Conservation (phyloP, 805 yeast species). For the Candida insectalens region DNA sequence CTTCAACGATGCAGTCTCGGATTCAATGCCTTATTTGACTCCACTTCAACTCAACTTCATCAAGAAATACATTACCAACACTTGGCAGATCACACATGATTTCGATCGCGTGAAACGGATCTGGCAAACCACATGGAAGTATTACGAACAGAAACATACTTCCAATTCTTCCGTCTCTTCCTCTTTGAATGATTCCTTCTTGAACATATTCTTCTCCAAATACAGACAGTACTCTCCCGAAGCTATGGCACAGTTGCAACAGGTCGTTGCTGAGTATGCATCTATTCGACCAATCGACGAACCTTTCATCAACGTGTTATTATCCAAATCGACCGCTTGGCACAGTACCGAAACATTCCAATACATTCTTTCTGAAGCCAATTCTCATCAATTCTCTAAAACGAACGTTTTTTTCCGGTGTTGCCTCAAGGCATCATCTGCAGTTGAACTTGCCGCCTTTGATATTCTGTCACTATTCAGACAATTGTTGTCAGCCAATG, state of each 20-base stretch:
- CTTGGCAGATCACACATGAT: conserved; percentile 46
- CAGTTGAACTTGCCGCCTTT: conserved; percentile 40
- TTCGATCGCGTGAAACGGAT: conserved; percentile 48
- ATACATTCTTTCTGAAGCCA: conserved; percentile 52
- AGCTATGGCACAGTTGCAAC: conserved; percentile 48
- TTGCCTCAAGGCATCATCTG: conserved; percentile 62
- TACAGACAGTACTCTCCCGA: conserved; percentile 41
- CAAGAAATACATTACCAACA: conserved; percentile 51
- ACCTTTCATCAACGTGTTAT: conserved; percentile 70
- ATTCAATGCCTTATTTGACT: conserved; percentile 64
- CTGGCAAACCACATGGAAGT: conserved; percentile 54
- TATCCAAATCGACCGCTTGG: conserved; percentile 63
- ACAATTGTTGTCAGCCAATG: conserved; percentile 32
- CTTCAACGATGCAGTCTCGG: conserved; percentile 61
- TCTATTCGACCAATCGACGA: conserved; percentile 57
- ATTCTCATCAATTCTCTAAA: conserved; percentile 43
- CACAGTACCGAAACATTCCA: conserved; percentile 54
- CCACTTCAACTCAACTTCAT: conserved; percentile 67
- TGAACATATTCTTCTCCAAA: conserved; percentile 55
- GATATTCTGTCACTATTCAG: conserved; percentile 37
- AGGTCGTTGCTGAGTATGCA: conserved; percentile 46
- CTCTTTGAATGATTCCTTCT: conserved; percentile 58
- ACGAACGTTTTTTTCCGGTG: conserved; percentile 69
- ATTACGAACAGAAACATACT: conserved; percentile 40
- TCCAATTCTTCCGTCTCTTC: conserved; percentile 63